Conservation (phyloP, 257 asterid species). For the Penstemon davidsonii region DNA sequence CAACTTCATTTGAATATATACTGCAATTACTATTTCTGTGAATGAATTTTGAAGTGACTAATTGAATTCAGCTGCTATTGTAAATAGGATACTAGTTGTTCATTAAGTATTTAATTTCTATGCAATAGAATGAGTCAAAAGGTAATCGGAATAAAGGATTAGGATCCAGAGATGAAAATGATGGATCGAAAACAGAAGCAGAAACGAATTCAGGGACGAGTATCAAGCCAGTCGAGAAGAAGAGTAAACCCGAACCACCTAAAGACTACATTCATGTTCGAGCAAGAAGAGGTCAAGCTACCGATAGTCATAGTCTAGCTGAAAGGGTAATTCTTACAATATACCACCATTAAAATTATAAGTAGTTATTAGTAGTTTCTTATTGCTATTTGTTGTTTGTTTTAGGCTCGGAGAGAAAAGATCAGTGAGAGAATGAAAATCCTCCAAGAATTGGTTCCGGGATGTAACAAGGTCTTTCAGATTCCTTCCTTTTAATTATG, state of each 20-base stretch:
- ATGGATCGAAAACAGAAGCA: slow-evolving; percentile 47
- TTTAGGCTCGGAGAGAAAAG: slow-evolving; percentile 89
- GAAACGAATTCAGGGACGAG: slow-evolving; percentile 56
- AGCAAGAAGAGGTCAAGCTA: slow-evolving; percentile 97
- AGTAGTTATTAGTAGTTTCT: background rate
- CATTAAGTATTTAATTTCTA: too few species aligned
- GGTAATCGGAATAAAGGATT: slow-evolving; percentile 47
- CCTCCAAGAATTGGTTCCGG: slow-evolving; percentile 95
- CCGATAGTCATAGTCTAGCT: slow-evolving; percentile 94
- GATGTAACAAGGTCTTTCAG: slow-evolving; percentile 75
- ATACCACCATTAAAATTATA: slow-evolving; percentile 9
- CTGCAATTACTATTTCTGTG: too few species aligned
- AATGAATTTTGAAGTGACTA: slow-evolving; percentile 22
- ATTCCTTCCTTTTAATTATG: background rate
- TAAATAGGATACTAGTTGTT: too few species aligned
- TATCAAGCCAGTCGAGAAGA: slow-evolving; percentile 47
- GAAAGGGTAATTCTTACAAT: slow-evolving; percentile 60
- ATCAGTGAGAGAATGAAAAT: slow-evolving; percentile 96
- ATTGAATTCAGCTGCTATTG: too few species aligned
- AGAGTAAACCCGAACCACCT: slow-evolving; percentile 65
- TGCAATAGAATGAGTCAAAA: slow-evolving; percentile 41
- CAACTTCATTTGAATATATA: too few species aligned
- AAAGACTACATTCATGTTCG: slow-evolving; percentile 93
- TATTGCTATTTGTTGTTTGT: slow-evolving; percentile 22
- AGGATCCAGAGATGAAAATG: slow-evolving; percentile 32